A percentile compares a stretch with the other conserved stretches of the same genome.
Conservation (phyloP, 2,329 filamentous ascomycete genomes). For the Pyrenophora seminiperda region DNA sequence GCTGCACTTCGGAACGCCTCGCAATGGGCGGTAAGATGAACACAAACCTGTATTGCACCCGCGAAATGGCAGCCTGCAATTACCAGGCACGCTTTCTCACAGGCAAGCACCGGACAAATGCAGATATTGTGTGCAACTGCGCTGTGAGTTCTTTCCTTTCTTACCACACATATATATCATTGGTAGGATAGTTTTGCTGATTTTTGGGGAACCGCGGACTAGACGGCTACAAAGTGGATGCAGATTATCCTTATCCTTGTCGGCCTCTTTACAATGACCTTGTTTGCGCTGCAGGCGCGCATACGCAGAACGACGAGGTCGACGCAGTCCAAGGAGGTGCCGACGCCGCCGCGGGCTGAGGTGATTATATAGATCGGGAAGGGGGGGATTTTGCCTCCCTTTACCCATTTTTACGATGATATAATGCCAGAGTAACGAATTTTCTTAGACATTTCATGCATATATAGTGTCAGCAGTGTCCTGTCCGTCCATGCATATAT, state of each 20-base stretch:
- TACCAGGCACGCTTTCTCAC: slow-evolving; percentile 24
- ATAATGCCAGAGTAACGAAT: no score
- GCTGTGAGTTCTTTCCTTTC: slow-evolving; percentile 27
- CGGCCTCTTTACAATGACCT: slow-evolving; percentile 22
- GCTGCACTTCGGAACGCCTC: slow-evolving; percentile 30
- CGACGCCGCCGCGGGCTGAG: no score
- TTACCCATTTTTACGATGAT: no score
- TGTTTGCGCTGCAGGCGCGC: slow-evolving; percentile 33
- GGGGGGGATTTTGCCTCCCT: no score
- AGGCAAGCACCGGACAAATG: slow-evolving; percentile 16
- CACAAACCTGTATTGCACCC: slow-evolving; percentile 36
- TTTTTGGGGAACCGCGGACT: neutral
- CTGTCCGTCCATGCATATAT: no score
- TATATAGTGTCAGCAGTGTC: no score
- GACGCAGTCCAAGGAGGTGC: slow-evolving; percentile 4
- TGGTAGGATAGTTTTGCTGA: slow-evolving; percentile 1
- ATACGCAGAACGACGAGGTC: slow-evolving; percentile 28
- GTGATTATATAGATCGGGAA: no score
- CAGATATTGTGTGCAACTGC: slow-evolving; percentile 31
- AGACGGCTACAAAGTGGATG: slow-evolving; percentile 39
- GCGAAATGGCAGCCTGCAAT: slow-evolving; percentile 37
- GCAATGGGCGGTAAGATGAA: slow-evolving; percentile 29
- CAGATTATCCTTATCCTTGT: slow-evolving; percentile 33
- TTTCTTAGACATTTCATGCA: no score
- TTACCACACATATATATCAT: neutral